phyloP scores from a whole-genome alignment of 2,329 filamentous ascomycete genomes.

The Stagonosporopsis rhizophila region DNA sequence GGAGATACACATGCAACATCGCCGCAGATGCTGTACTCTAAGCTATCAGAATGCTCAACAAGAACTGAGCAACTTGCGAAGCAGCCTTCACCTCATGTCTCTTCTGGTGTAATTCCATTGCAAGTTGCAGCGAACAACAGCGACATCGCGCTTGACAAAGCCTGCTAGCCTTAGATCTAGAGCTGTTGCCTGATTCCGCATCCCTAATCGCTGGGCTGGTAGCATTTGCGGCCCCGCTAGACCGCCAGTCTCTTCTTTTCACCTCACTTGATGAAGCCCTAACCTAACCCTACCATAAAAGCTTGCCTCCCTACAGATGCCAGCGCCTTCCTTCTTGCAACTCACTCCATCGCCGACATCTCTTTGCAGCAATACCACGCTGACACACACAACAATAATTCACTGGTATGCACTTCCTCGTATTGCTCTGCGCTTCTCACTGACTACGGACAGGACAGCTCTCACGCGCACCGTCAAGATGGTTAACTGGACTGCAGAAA shows the following conservation, averaged over 20 bases:
- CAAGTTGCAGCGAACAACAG: background rate
- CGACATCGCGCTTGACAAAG: background rate
- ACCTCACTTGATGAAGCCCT: background rate
- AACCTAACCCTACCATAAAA: background rate
- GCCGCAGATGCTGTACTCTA: background rate
- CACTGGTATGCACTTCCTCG: background rate
- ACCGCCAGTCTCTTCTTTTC: slow-evolving; percentile 15
- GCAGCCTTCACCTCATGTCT: background rate
- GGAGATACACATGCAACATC: background rate
- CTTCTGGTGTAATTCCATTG: background rate
- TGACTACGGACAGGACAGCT: background rate
- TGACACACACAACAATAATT: background rate
- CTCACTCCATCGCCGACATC: background rate
- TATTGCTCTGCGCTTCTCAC: background rate
- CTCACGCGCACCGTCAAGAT: background rate
- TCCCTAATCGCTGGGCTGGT: background rate
- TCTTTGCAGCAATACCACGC: background rate
- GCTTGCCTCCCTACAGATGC: background rate
- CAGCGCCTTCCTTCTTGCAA: background rate
- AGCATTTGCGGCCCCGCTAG: background rate
- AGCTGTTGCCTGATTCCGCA: background rate
- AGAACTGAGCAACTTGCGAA: background rate
- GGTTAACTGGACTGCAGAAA: slow-evolving; percentile 2
- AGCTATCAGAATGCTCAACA: background rate
- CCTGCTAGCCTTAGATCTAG: background rate